These are phyloP conservation scores for Triangularia verruculosa DNA, from an alignment of 2,329 filamentous ascomycete genomes.

Conservation along the genomic window DNA sequence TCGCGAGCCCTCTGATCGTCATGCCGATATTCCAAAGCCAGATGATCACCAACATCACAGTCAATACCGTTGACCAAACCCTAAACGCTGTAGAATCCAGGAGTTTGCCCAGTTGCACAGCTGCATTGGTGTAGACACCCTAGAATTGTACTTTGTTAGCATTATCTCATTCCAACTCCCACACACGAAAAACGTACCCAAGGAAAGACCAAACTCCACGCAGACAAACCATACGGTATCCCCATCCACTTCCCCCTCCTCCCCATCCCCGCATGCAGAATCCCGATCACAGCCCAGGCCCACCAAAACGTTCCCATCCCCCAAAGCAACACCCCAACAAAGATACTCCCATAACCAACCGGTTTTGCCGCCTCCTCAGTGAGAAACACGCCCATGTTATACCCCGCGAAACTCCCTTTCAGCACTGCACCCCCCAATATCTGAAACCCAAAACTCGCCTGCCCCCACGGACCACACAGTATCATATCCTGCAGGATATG, in stretches of 20 bases:
- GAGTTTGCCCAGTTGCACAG: conserved; percentile 37
- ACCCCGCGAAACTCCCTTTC: conserved; percentile 31
- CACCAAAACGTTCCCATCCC: conserved; percentile 42
- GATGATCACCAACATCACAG: conserved; percentile 35
- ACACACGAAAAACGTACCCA: no score
- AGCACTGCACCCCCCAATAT: conserved; percentile 35
- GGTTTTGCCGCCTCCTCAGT: conserved; percentile 32
- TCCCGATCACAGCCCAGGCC: conserved; percentile 38
- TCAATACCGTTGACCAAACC: conserved; percentile 38
- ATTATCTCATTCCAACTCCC: no score
- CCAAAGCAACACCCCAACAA: conserved; percentile 38
- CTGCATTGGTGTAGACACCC: no score
- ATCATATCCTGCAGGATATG: conserved; percentile 39
- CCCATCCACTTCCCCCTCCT: conserved; percentile 28
- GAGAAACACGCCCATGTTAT: conserved; percentile 35
- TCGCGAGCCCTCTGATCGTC: background rate
- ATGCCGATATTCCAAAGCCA: conserved; percentile 3
- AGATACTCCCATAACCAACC: conserved; percentile 35
- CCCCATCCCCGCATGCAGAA: conserved; percentile 16
- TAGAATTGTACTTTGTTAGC: no score
- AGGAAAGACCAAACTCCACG: no score
- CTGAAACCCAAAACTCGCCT: conserved; percentile 40
- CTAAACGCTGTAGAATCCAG: conserved; percentile 39
- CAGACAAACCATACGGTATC: conserved; percentile 21
- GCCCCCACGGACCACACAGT: conserved; percentile 39